Conservation (phyloP, 257 asterid genomes). For the Buddleja alternifolia region DNA sequence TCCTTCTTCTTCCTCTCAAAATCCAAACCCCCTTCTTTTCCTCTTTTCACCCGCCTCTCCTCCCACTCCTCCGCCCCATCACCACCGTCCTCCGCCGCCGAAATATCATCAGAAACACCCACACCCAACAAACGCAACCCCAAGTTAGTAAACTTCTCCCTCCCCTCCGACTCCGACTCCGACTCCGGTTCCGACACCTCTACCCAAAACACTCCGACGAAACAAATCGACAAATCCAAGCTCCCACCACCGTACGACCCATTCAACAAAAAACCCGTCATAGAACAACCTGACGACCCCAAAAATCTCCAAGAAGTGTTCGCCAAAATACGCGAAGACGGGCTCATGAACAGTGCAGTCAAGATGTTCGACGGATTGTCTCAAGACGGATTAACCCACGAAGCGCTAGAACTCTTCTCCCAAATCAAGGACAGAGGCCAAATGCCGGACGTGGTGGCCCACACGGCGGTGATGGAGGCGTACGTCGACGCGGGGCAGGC, state of each 20-base stretch:
- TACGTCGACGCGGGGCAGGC: conserved; percentile 71
- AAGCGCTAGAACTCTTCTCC: conserved; percentile 75
- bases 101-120: conserved; percentile 26
- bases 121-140: conserved; percentile 56
- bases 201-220: conserved; percentile 13
- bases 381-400: conserved; percentile 84
- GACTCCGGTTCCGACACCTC: conserved; percentile 33
- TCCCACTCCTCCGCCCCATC: conserved; percentile 42
- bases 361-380: conserved; percentile 99
- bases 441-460: conserved; percentile 85
- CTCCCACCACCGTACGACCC: conserved; percentile 88
- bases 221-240: conserved; percentile 43
- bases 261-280: conserved; percentile 55
- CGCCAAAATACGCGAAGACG: conserved; percentile 63
- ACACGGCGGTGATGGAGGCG: conserved; percentile 90
- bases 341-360: conserved; percentile 70
- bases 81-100: conserved; percentile 20
- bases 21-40: conserved; percentile 15
- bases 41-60: conserved; percentile 29
- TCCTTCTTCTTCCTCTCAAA: conserved; percentile 32
- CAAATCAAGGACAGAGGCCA: conserved; percentile 69
- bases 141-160: conserved; percentile 78
- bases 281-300: conserved; percentile 66
- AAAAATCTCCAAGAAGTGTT: conserved; percentile 75
- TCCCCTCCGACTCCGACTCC: conserved; percentile 64